Evolutionary conservation across 306 rosid species (phyloP), one percentile per base, ranked within the genome.

Genomic region (Acacia acuminata): DNA sequence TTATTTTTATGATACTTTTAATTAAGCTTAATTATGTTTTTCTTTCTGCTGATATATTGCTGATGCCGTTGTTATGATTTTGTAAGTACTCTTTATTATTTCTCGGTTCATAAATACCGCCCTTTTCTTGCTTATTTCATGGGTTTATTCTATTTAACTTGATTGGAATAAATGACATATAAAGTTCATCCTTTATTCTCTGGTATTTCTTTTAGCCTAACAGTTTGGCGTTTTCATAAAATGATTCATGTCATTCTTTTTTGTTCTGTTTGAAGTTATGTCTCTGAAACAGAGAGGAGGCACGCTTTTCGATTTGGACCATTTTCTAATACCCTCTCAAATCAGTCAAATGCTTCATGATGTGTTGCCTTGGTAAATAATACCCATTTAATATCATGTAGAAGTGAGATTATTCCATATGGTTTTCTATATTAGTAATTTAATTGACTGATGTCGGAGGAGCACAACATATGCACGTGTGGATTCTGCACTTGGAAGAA

Each of bases 401-500:
- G 72, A 72, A 81, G 17, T 50, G 51, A 81, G 75, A 55, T 77
- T 51, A 70, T 60, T 81, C 61, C 67, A 38, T 16, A 3, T 61
- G 42, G 40, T 69, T 50, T 74, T 76, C 82, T 76, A 71, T 80
- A 44, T 79, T 38, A 42, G 61, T 7, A 68, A 58, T 84, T 44
- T 82, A 38, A 74, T 36, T 36, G 40, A 5, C 90, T 76, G 79
- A 83, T 86, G 79, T 84, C 88, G 94, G 99, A 92, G 99, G 87
- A 96, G 92, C 92, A 83, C 96, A 4, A 96, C 94, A 87, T 96
- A 96, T 87, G 97, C 98, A 8, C 97, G 97, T 24, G 98, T 96
- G 80, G 99, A 96, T 89, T 86, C 97, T 77, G 93, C 96, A 44
- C 98, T 96, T 63, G 97, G n/a, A 81, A 94, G 40, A 36, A 36